Conservation (phyloP, 106 monocot genomes). For the Agapanthus africanus region DNA sequence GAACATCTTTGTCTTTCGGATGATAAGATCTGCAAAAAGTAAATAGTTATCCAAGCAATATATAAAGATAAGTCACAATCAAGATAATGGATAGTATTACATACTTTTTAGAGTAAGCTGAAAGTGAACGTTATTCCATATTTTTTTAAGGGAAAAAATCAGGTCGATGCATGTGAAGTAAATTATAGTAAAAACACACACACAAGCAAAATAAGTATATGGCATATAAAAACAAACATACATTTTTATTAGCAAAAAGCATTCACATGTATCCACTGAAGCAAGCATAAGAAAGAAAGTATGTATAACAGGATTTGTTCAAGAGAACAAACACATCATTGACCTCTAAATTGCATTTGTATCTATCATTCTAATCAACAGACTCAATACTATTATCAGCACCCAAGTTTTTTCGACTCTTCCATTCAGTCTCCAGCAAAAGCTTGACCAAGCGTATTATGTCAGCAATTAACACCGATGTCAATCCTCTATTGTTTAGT, state of each 20-base stretch:
- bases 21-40: conserved; percentile 6
- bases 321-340: too few relatives aligned
- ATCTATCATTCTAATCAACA: too few relatives aligned
- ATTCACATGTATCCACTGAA: not conserved
- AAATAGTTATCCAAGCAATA: not conserved
- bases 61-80: not conserved
- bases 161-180: not conserved
- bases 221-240: not conserved
- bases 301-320: too few relatives aligned
- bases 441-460: too few relatives aligned
- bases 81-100: not conserved
- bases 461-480: too few relatives aligned
- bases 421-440: too few relatives aligned
- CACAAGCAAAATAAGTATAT: not conserved
- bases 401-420: too few relatives aligned
- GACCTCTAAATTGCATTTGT: too few relatives aligned
- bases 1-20: conserved; percentile 13
- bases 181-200: not conserved
- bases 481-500: too few relatives aligned
- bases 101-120: too few relatives aligned
- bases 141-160: not conserved
- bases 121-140: too few relatives aligned
- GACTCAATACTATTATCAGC: too few relatives aligned
- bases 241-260: not conserved
- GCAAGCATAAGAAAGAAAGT: not conserved